Conservation (phyloP, 768 basidiomycete genomes). For the Suillus ampliporus region DNA sequence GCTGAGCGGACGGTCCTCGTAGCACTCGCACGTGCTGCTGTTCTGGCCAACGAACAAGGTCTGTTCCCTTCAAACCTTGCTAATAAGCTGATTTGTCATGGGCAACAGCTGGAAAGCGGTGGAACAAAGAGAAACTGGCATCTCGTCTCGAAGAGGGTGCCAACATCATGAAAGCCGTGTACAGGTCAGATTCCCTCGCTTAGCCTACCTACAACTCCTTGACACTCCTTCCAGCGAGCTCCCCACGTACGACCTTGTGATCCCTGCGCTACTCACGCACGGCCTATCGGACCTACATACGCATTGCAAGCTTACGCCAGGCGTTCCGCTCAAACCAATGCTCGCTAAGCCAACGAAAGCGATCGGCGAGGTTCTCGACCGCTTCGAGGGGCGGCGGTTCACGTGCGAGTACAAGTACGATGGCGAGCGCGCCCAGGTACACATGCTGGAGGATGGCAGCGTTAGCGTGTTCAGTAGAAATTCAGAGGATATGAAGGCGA, state of each 20-base stretch:
- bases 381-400: slow-evolving; percentile 94
- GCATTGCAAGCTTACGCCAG: slow-evolving; percentile 90
- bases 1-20: slow-evolving; percentile 96
- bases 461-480: slow-evolving; percentile 96
- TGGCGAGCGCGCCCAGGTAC: slow-evolving; percentile 96
- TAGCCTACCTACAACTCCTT: slow-evolving; percentile 4
- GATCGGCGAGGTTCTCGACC: slow-evolving; percentile 94
- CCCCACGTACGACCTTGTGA: slow-evolving; percentile 89
- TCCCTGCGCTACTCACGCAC: slow-evolving; percentile 84
- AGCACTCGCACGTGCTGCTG: slow-evolving; percentile 90
- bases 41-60: slow-evolving; percentile 75
- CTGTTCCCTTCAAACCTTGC: slow-evolving; percentile 15
- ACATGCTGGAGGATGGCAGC: slow-evolving; percentile 79
- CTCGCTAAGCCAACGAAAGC: slow-evolving; percentile 99
- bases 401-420: slow-evolving; percentile 99
- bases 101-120: slow-evolving; percentile 68
- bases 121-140: slow-evolving; percentile 75
- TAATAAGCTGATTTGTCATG: slow-evolving; percentile 4
- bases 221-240: slow-evolving; percentile 68
- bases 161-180: slow-evolving; percentile 84
- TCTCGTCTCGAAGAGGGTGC: slow-evolving; percentile 77
- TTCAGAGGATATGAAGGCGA: slow-evolving; percentile 99
- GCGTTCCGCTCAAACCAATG: slow-evolving; percentile 98
- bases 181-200: slow-evolving; percentile 63
- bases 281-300: slow-evolving; percentile 75